Base-by-base conservation (phyloP, 2,329 filamentous ascomycete genomes). In the Penicillium carneum region DNA sequence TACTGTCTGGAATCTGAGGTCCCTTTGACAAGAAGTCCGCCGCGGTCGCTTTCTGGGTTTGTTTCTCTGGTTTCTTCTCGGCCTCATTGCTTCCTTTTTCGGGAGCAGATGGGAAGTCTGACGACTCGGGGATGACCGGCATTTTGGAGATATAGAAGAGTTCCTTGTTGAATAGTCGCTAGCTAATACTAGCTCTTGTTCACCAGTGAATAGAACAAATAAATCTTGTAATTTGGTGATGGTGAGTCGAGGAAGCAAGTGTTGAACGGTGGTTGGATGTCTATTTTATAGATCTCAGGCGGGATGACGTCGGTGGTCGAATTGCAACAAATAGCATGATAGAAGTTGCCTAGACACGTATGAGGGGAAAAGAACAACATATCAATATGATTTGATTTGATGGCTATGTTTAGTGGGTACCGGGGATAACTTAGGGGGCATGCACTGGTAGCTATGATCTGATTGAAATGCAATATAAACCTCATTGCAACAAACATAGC, bases 1-100 rank as follows among this genome's bases (percentile, higher is more conserved):
- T 59, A 78, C 76, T 69, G 16, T 77, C 72, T 29, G 82, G 74
- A 47, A 83, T 80, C 33, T 79, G 74, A 38, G 82, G 81, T 16
- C 81, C 82, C 65, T 82, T 82, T 12, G 76, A 76, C 20, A 78
- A 53, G 57, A 74, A 65, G 53, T 80, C 74, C 31, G 69, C 55
- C 6, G 72, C 71, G 5, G 69, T 69, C 26, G 77, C 72, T 59
- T 78, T 78, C 52, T 73, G 54, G 3, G 39, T 48, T n/a, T 72
- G 60, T 77, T 80, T 49, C 67, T 72, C 62, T 71, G 77, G 33
- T 73, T 66, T 66, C 42, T 64, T 64, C 41, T 63, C 46, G 31
- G 52, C 38, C 49, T 69, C 65, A 23, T 63, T 70, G 52, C 48
- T 57, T 53, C 59, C 68, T 48, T 69, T 66, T 56, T 68, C 51